Conservation (phyloP, 257 asterid species). For the Orobanche coerulescens region DNA sequence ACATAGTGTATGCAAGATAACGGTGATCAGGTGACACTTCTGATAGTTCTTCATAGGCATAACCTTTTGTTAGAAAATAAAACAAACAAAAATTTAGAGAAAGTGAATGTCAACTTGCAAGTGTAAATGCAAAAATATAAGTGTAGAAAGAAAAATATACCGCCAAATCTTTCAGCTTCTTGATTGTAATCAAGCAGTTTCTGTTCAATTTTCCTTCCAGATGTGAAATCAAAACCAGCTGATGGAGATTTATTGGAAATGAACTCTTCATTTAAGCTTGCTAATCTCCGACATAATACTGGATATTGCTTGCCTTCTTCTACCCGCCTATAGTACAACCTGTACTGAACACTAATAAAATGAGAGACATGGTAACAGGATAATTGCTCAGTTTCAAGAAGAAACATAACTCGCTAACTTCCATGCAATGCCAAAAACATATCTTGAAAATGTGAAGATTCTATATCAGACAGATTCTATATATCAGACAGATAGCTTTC, state of each 20-base stretch:
- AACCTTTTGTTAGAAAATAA: constrained; percentile 40
- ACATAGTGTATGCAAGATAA: constrained; percentile 92
- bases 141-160: constrained; percentile 23
- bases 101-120: constrained; percentile 1
- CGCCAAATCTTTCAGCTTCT: constrained; percentile 93
- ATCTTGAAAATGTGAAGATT: too few species aligned
- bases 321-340: constrained; percentile 83
- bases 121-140: neutral
- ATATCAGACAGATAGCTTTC: neutral
- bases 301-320: constrained; percentile 95
- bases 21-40: constrained; percentile 94
- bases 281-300: constrained; percentile 80
- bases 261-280: constrained; percentile 70
- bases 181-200: constrained; percentile 83
- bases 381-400: neutral
- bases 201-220: constrained; percentile 89
- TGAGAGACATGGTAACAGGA: constrained; percentile 8
- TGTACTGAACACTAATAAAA: constrained; percentile 29
- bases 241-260: constrained; percentile 79
- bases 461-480: neutral
- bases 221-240: constrained; percentile 84
- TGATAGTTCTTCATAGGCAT: constrained; percentile 83
- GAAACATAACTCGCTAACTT: neutral
- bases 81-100: neutral
- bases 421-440: neutral